These are phyloP conservation scores for Monosporascus sp. DNA, from an alignment of 2,329 filamentous ascomycete genomes.

Conservation along the genomic window DNA sequence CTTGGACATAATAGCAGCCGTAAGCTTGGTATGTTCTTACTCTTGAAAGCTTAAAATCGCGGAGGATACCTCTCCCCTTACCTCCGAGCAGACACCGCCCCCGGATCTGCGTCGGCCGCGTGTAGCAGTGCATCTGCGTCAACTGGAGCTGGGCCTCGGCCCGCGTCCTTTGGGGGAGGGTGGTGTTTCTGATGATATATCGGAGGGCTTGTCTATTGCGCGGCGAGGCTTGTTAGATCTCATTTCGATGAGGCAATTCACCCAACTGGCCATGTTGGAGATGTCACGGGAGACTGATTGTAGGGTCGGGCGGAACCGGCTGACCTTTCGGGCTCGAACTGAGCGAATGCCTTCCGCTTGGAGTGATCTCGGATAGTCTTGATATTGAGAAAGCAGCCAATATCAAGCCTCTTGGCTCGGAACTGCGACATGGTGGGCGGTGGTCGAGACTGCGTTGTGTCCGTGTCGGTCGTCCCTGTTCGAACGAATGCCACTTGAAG, in stretches of 20 bases:
- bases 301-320: constrained; percentile 11
- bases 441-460: constrained; percentile 1
- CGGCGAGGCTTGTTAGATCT: constrained; percentile 1
- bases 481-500: background rate
- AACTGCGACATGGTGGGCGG: constrained; percentile 70
- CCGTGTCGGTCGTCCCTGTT: background rate
- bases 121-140: constrained; percentile 94
- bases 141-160: constrained; percentile 91
- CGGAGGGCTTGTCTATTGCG: constrained; percentile 74
- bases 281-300: background rate
- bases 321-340: constrained; percentile 84
- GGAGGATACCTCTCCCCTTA: constrained; percentile 83
- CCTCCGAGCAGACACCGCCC: constrained; percentile 91
- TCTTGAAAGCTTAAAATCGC: constrained; percentile 86
- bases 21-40: constrained; percentile 47
- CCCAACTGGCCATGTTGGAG: background rate
- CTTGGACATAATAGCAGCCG: background rate
- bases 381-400: constrained; percentile 82
- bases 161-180: constrained; percentile 72
- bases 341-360: constrained; percentile 88
- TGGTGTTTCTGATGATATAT: constrained; percentile 91
- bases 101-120: constrained; percentile 84
- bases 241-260: too few relatives aligned
- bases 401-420: constrained; percentile 81
- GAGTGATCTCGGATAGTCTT: constrained; percentile 89